phyloP scores from a whole-genome alignment of 2,329 filamentous ascomycete genomes.

The Aspergillus melleus region DNA sequence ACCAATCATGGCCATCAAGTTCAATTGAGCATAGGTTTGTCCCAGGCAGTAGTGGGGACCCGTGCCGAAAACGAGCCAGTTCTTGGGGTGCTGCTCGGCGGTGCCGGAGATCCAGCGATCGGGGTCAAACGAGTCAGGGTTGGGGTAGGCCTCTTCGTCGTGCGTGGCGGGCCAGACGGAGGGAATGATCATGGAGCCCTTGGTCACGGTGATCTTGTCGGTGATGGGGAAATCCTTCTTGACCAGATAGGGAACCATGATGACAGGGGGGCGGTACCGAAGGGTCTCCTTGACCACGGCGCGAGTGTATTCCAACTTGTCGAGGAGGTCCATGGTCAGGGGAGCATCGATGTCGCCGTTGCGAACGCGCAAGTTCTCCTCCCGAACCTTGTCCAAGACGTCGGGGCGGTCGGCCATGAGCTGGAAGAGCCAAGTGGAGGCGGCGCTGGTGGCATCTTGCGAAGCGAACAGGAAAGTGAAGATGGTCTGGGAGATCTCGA shows the following conservation, averaged over 20 bases:
- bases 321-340: constrained; percentile 80
- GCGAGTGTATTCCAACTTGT: constrained; percentile 84
- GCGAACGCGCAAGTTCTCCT: constrained; percentile 79
- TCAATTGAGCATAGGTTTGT: constrained; percentile 85
- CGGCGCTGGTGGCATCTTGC: constrained; percentile 93
- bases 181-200: constrained; percentile 92
- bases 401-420: constrained; percentile 92
- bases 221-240: constrained; percentile 96
- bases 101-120: constrained; percentile 89
- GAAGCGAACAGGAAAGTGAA: constrained; percentile 98
- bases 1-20: constrained; percentile 84
- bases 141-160: constrained; percentile 87
- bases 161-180: constrained; percentile 88
- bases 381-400: constrained; percentile 81
- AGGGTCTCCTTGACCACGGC: constrained; percentile 89
- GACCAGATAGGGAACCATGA: constrained; percentile 93
- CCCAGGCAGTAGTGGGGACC: constrained; percentile 96
- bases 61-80: constrained; percentile 93
- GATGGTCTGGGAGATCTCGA: constrained; percentile 87
- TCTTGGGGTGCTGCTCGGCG: constrained; percentile 89
- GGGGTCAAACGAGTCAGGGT: constrained; percentile 85
- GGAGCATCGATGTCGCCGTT: constrained; percentile 70
- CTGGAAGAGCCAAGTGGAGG: constrained; percentile 94
- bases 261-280: constrained; percentile 90
- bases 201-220: constrained; percentile 84